Base-by-base conservation (phyloP, 2,329 filamentous ascomycete species). In the Penicillium janthinellum region DNA sequence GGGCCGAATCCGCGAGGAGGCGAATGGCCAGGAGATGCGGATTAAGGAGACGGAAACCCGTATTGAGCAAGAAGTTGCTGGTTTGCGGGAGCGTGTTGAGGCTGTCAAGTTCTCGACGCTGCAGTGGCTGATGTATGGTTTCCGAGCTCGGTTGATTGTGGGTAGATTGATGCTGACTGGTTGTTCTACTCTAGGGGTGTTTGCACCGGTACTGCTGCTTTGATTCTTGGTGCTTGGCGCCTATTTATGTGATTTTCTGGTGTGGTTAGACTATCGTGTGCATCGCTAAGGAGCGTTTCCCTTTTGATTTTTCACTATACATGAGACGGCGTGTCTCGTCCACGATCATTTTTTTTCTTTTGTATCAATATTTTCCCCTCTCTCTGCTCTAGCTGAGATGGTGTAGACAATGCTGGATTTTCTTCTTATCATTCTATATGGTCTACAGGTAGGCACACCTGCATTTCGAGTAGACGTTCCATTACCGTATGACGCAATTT, bases 21-120 rank as follows among this genome's bases (percentile, higher is more conserved):
- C 93, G 17, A 96, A 96, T 67, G 90, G 90, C 59, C 95, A 98
- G 80, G 95, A 99, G 78, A 87, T 99, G 78, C 96, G 96, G 82
- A 92, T 99, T 71, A 97, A 96, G 82, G 95, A 99, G 84, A 98
- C 95, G 12, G 95, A 99, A 81, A 96, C 93, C 59, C 89, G 96
- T 78, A 98, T 99, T 71, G 95, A 99, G 82, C 94, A 98, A 79
- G 95, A 98, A 82, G 92, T 95, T 56, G 94, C 94, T 42, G 90
- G 90, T 35, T 77, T 99, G 73, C 83, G 92, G 67, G 95, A 98
- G 82, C 89, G 96, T 79, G 83, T 99, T 50, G 95, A 99, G 80
- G 90, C 92, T 67, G 95, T 99, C 76, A 99, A 99, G 83, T 98
- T 98, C 79, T 92, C 92, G 73, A 98, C 95, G 38, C 78, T 99